Evolutionary conservation across 257 asterid species (phyloP), one percentile per base, ranked within the genome.

Genomic region (Ocimum tenuiflorum): DNA sequence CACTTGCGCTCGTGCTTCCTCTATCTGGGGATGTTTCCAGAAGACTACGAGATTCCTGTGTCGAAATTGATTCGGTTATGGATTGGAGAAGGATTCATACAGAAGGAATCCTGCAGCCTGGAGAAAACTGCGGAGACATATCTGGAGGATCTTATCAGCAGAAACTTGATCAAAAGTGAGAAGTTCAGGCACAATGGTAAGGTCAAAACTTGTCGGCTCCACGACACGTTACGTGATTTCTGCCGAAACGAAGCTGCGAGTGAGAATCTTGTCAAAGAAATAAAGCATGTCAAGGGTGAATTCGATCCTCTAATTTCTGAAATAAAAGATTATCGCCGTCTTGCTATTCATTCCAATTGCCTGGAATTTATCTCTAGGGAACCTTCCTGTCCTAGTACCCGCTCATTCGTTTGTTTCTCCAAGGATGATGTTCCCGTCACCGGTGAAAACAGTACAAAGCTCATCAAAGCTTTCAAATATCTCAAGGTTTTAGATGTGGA

Each of bases 41-140:
- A 49, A 9, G 55, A 19, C 55, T 9, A 49, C 6, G 55, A 49
- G 2, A 49, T 49, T 9, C 31, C 55, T 0, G 55, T 9, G 1
- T 17, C 29, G 31, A 47, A 9, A 63, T 11, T 63, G 47, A 47
- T 50, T 0, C 47, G 48, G 0, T 9, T 63, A 35, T 63, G 69
- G 69, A 63, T 63, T 5, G 33, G 58, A 2, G 69, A 63, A 46
- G 69, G 69, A 2, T 63, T 63, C 48, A 33, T 63, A 63, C 33
- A 46, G 2, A 49, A 6, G 1, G 45, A 15, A 0, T n/a, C 10
- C 0, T 0, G 1, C 10, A 47, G 33, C 31, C 6, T 63, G 59
- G 69, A 63, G 58, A 17, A 63, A 47, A 19, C 29, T 0, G 55
- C 6, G 3, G n/a, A 49, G 13, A 9, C 7, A 31, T 49, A 49